Evolutionary conservation across 257 asterid genomes (phyloP), one percentile per base, ranked within the genome.

Genomic region (Echium plantagineum): DNA sequence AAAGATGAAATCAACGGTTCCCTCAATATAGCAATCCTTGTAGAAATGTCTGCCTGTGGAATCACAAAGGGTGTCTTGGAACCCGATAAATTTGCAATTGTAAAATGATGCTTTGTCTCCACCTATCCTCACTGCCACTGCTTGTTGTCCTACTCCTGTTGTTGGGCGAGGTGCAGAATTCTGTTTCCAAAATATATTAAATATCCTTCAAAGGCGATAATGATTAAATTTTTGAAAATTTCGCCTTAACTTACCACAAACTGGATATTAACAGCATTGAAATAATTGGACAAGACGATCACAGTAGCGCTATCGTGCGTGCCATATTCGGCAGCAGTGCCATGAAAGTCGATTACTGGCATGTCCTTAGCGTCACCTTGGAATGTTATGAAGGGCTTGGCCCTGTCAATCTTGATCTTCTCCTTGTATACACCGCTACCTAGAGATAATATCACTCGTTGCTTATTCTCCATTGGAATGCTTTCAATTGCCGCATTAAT

Each of bases 61-160:
- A 62, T 93, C 98, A 52, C 82, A 78, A 5, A 93, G 62, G 15
- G 98, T 93, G 46, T 93, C 98, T 71, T 93, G 98, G 71, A 64
- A 89, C 5, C 98, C 97, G 63, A 57, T 3, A 7, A 93, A 47
- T 63, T 21, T 83, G 63, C 93, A 86, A 57, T 83, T 88, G 10
- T 84, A 84, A 66, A 86, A 78, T 1, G 94, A 67, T 0, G 77
- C 75, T 38, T 60, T 67, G 21, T 93, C 81, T 4, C 89, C 96
- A 1, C 73, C 63, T 5, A 80, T 61, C 55, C 80, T 78, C 63
- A 89, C 0, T 0, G 94, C 94, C 60, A 48, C 75, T 6, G 95
- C 97, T 57, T 84, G 95, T 20, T 81, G 87, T 21, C 64, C 75
- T 18, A 0, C 1, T 38, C 19, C 63, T 0, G 80, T 80, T 6